Conservation (phyloP, 2,329 filamentous ascomycete species). For the Daldinia sp. region DNA sequence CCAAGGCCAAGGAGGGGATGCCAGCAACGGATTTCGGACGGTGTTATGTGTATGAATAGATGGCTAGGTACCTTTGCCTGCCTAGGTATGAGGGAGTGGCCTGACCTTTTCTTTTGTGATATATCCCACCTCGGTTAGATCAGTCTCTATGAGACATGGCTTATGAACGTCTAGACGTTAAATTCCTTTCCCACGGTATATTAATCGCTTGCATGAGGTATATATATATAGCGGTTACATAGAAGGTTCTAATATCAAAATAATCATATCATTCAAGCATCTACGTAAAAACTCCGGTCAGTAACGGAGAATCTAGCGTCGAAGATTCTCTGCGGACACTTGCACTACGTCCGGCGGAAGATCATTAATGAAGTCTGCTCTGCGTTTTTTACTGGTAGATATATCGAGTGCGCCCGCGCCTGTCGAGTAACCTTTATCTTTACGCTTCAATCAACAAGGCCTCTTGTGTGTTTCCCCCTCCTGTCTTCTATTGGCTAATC, state of each 20-base stretch:
- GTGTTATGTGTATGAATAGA: slow-evolving; percentile 35
- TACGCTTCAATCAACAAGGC: background rate
- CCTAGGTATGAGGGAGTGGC: too few relatives aligned
- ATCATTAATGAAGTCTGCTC: background rate
- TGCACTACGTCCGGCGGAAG: background rate
- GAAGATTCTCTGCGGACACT: background rate
- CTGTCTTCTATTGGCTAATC: background rate
- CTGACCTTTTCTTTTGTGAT: background rate
- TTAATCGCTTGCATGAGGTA: background rate
- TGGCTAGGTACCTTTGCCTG: too few relatives aligned
- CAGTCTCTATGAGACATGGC: too few relatives aligned
- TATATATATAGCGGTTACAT: too few relatives aligned
- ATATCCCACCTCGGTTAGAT: slow-evolving; percentile 11
- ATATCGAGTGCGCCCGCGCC: background rate
- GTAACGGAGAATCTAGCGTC: background rate
- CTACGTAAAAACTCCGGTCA: background rate
- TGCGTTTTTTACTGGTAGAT: background rate
- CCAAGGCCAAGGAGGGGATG: slow-evolving; percentile 33
- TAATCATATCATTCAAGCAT: background rate
- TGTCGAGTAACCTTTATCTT: background rate
- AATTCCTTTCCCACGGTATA: background rate
- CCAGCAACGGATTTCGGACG: slow-evolving; percentile 28
- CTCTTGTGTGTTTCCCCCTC: background rate
- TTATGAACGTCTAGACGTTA: background rate
- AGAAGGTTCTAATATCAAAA: background rate